These are phyloP conservation scores for Martensiomyces pterosporus DNA, from an alignment of 192 early-diverging fungal genomes.

Conservation along the genomic window DNA sequence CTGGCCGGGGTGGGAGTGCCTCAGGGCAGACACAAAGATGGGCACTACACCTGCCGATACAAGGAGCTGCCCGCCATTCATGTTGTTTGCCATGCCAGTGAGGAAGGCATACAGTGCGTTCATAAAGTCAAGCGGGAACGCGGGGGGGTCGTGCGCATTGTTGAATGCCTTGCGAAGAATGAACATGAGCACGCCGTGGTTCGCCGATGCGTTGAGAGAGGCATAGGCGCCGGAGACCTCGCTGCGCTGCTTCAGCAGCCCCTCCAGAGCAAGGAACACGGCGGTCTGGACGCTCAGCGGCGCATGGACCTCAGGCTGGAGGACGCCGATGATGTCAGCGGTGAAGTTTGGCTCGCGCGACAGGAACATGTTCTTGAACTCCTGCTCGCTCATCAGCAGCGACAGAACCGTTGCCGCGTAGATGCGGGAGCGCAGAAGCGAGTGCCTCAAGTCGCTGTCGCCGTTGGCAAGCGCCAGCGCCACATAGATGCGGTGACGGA, in stretches of 20 bases:
- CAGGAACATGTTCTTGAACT: constrained; percentile 68
- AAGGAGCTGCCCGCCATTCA: constrained; percentile 82
- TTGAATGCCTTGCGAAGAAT: constrained; percentile 70
- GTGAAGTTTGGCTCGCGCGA: constrained; percentile 87
- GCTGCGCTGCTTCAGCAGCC: constrained; percentile 71
- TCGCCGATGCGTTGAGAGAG: constrained; percentile 87
- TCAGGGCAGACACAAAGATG: constrained; percentile 67
- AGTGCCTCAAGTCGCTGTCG: constrained; percentile 43
- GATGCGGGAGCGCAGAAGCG: constrained; percentile 69
- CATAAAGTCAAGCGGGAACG: constrained; percentile 60
- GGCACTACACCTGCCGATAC: constrained; percentile 89
- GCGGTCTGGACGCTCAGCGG: constrained; percentile 70
- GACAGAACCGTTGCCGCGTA: constrained; percentile 76
- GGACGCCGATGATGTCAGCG: constrained; percentile 67
- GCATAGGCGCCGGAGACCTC: constrained; percentile 76
- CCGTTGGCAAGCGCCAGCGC: constrained; percentile 56
- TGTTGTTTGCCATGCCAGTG: constrained; percentile 71
- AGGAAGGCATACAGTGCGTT: constrained; percentile 81
- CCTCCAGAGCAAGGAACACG: constrained; percentile 78
- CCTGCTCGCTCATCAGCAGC: constrained; percentile 50
- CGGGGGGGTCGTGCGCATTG: constrained; percentile 40
- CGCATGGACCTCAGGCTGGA: constrained; percentile 68
- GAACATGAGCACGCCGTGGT: constrained; percentile 86
- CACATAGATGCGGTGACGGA: constrained; percentile 77
- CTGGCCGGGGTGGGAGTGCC: constrained; percentile 57